Evolutionary conservation across 2,329 filamentous ascomycete genomes (phyloP).

Genomic region (Fusarium pseudograminearum): DNA sequence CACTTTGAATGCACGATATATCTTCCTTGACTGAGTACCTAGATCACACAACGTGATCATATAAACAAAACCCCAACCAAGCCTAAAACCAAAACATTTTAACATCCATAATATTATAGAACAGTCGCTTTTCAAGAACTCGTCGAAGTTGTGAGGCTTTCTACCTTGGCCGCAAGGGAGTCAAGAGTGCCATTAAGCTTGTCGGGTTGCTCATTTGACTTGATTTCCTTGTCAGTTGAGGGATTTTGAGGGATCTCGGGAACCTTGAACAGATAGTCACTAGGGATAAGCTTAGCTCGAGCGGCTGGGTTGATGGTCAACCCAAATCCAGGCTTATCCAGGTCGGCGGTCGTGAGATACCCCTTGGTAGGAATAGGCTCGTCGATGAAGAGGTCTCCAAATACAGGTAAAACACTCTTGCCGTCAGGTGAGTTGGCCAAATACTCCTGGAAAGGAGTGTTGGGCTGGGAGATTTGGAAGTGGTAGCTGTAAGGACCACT

Average conservation of each 20-base stretch:
- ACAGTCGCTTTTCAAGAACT: conserved; percentile 5
- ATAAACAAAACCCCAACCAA: conserved; percentile 10
- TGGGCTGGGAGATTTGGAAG: conserved; percentile 92
- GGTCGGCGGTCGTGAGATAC: conserved; percentile 79
- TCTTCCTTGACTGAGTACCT: neutral
- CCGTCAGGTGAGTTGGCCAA: conserved; percentile 93
- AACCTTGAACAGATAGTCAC: conserved; percentile 77
- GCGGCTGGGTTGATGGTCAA: conserved; percentile 86
- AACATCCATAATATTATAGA: neutral
- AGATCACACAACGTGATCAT: conserved; percentile 6
- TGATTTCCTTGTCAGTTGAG: conserved; percentile 41
- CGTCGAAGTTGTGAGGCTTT: conserved; percentile 48
- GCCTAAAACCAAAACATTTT: neutral
- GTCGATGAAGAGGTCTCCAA: conserved; percentile 89
- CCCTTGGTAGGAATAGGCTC: conserved; percentile 90
- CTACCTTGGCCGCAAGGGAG: conserved; percentile 52
- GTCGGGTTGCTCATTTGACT: conserved; percentile 25
- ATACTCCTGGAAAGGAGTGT: conserved; percentile 96
- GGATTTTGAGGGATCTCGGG: conserved; percentile 60
- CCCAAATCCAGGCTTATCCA: conserved; percentile 93
- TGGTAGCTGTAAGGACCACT: conserved; percentile 96
- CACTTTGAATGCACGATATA: neutral
- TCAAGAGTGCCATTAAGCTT: conserved; percentile 47
- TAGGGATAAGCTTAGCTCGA: conserved; percentile 77
- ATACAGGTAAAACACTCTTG: conserved; percentile 89